Base-by-base conservation (phyloP, 2,329 filamentous ascomycete genomes). In the Lojkania enalia region DNA sequence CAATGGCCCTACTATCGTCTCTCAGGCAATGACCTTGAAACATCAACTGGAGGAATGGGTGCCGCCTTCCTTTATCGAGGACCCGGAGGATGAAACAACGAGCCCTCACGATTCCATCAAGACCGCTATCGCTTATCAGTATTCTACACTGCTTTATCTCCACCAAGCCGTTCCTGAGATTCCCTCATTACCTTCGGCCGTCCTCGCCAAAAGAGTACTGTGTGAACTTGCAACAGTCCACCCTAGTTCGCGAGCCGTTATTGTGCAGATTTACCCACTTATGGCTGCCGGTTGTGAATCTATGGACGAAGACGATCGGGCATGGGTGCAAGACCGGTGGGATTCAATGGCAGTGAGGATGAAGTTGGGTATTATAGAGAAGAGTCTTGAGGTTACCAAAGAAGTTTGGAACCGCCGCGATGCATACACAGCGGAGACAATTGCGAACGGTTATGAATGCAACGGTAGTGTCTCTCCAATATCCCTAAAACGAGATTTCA, bases 231-330 rank as follows among this genome's bases (percentile, higher is more conserved):
- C 83, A 2, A 84, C 80, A 0, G 82, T 88, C 0, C 82, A 84
- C 1, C 67, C 81, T 2, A 77, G 74, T 9, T 85, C 82, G 25
- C 77, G 84, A 6, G 78, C 83, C 0, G 79, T 83, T 14, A 85
- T 87, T 35, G 78, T 87, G 2, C 85, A 88, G 29, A 85, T 87
- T 46, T 88, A 83, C 52, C 85, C 85, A 1, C 75, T 88, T 1
- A 74, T 87, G 51, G 82, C 80, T 1, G 85, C 85, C 2, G 84
- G 84, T 1, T 85, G 83, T 52, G 85, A 87, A 64, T 79, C 80
- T 6, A 72, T 76, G 18, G 75, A 74, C 2, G 69, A 73, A 12
- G 82, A 86, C 52, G 81, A 86, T 54, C 72, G 85, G 11, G 70
- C 78, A 20, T 88, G 84, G 83, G 81, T 87, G 2, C 71, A 77